Conservation (phyloP, 139 green algal genomes). For the Chlamydomonas eustigma region DNA sequence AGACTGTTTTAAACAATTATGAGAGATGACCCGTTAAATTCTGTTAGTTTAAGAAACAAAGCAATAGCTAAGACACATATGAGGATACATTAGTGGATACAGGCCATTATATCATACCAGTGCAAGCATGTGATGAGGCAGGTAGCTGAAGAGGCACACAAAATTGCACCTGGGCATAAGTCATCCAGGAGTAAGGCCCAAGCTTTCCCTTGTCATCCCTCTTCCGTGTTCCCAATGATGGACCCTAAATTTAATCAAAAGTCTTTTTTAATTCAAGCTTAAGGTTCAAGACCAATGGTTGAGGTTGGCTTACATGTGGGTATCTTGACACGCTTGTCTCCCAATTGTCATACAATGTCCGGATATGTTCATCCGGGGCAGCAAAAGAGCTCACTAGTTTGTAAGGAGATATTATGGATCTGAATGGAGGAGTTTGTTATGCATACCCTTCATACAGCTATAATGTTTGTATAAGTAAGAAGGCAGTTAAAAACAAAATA, state of each 20-base stretch:
- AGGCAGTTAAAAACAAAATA: not conserved
- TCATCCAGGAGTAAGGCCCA: constrained; percentile 62
- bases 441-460: not conserved
- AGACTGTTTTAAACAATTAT: constrained; percentile 29
- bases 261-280: too few relatives aligned
- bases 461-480: not conserved
- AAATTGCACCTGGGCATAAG: constrained; percentile 53
- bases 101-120: too few relatives aligned
- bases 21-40: too few relatives aligned
- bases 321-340: constrained; percentile 65
- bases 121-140: too few relatives aligned
- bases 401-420: constrained; percentile 56
- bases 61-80: too few relatives aligned
- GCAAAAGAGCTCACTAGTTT: constrained; percentile 74
- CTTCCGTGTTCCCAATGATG: constrained; percentile 53
- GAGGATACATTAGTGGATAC: too few relatives aligned
- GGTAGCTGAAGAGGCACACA: too few relatives aligned
- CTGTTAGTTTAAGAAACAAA: too few relatives aligned
- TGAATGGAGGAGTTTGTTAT: constrained; percentile 26
- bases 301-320: constrained; percentile 51
- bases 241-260: constrained; percentile 53
- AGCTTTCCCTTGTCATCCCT: constrained; percentile 50
- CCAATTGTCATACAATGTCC: constrained; percentile 88
- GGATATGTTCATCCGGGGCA: constrained; percentile 68
- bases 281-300: not conserved